Evolutionary conservation across 2,329 filamentous ascomycete species (phyloP).

Genomic region (Canariomyces notabilis): DNA sequence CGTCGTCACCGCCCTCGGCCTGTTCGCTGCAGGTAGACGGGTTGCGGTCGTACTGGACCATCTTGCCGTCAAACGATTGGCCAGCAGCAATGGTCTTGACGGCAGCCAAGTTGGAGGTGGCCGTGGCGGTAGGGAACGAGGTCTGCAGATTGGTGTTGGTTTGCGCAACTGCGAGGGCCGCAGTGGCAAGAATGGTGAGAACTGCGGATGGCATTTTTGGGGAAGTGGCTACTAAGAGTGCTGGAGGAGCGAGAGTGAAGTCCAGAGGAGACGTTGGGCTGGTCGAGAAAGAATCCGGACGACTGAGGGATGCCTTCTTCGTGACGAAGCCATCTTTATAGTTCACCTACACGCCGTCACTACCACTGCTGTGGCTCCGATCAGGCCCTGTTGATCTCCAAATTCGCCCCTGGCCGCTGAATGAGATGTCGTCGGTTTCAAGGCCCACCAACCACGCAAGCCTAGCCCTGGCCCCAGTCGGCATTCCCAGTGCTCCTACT

Average conservation of each 20-base stretch:
- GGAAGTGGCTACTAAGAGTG: not conserved
- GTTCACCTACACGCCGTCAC: no score
- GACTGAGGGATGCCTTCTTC: no score
- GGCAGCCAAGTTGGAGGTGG: conserved; percentile 36
- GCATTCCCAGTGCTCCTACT: no score
- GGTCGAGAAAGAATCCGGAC: not conserved
- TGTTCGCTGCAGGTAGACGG: conserved; percentile 25
- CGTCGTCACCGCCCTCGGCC: conserved; percentile 26
- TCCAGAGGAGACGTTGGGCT: not conserved
- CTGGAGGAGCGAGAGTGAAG: not conserved
- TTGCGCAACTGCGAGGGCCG: conserved; percentile 17
- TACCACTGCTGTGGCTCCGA: no score
- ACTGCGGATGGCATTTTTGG: conserved; percentile 12
- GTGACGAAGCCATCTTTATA: no score
- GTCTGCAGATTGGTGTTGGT: conserved; percentile 28
- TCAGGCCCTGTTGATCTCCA: no score
- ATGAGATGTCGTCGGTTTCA: no score
- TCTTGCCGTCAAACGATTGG: conserved; percentile 42
- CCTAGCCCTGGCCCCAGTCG: no score
- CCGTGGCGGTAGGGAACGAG: conserved; percentile 35
- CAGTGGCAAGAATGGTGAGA: conserved; percentile 14
- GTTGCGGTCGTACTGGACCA: conserved; percentile 30
- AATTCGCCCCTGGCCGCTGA: no score
- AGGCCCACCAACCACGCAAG: no score
- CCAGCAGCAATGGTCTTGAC: conserved; percentile 40